Conservation (phyloP, 768 basidiomycete species). For the Serendipita vermifera region DNA sequence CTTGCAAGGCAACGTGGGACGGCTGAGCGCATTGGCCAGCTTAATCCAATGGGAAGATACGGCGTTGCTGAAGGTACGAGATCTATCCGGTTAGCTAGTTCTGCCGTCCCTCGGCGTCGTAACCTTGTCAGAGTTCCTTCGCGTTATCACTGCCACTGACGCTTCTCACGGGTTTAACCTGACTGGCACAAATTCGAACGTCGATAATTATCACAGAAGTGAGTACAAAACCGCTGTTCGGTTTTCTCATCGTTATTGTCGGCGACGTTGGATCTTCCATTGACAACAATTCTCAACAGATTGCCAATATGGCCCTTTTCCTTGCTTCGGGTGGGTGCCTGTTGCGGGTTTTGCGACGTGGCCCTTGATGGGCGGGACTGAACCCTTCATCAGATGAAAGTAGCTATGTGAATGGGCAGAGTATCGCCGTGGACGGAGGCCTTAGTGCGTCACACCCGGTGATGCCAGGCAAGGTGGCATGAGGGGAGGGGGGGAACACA, state of each 20-base stretch:
- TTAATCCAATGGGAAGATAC: conserved; percentile 73
- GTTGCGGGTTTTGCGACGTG: background rate
- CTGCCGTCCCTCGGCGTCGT: too few species aligned
- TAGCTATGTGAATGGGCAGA: conserved; percentile 87
- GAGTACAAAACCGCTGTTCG: too few species aligned
- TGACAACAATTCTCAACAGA: conserved; percentile 39
- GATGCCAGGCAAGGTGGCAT: conserved; percentile 43
- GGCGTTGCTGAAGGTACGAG: conserved; percentile 63
- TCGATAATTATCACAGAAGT: too few species aligned
- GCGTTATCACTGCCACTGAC: conserved; percentile 7
- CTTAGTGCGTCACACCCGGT: conserved; percentile 69
- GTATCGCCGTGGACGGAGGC: conserved; percentile 77
- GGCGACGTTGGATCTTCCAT: conserved; percentile 6
- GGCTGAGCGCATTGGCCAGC: conserved; percentile 61
- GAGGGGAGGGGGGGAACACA: conserved; percentile 5
- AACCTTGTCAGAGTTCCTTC: conserved; percentile 3
- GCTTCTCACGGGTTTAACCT: background rate
- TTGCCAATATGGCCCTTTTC: conserved; percentile 75
- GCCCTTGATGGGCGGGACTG: conserved; percentile 1
- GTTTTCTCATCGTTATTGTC: too few species aligned
- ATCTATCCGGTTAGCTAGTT: too few species aligned
- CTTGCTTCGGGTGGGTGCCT: conserved; percentile 61
- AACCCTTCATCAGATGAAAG: conserved; percentile 48
- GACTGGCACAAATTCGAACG: too few species aligned
- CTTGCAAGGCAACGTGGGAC: conserved; percentile 63